A percentile compares a stretch with the other conserved stretches of the same genome.
phyloP scores from a whole-genome alignment of 768 basidiomycete genomes.

The Tricholoma sp. region DNA sequence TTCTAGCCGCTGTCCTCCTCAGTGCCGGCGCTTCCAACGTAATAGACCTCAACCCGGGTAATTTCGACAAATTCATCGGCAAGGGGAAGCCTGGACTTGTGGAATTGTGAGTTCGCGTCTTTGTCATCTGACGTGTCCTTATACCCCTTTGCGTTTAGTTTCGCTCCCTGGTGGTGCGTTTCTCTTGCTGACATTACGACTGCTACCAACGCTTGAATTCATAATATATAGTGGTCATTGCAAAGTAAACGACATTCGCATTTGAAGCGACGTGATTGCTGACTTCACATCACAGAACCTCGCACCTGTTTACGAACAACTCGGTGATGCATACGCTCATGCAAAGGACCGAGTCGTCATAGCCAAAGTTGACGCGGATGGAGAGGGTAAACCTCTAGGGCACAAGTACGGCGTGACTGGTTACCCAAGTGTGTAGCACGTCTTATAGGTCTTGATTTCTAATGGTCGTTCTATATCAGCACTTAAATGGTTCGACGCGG shows the following conservation, averaged over 20 bases:
- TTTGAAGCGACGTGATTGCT: neutral
- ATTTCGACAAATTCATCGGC: constrained; percentile 75
- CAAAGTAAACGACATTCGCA: constrained; percentile 52
- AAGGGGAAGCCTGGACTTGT: constrained; percentile 80
- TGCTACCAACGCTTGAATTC: neutral
- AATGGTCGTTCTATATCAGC: constrained; percentile 40
- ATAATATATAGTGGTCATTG: constrained; percentile 64
- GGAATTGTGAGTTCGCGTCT: constrained; percentile 67
- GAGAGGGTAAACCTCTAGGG: constrained; percentile 73
- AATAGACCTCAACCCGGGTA: constrained; percentile 66
- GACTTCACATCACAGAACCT: constrained; percentile 52
- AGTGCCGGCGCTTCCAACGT: constrained; percentile 75
- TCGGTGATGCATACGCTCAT: constrained; percentile 81
- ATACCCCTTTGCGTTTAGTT: constrained; percentile 37
- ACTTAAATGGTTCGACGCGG: constrained; percentile 83
- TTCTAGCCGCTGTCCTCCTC: constrained; percentile 47
- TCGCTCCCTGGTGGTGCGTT: constrained; percentile 83
- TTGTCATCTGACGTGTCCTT: constrained; percentile 4
- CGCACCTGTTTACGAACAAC: constrained; percentile 82
- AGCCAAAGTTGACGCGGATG: constrained; percentile 93
- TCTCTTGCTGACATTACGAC: neutral
- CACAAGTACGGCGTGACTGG: constrained; percentile 76
- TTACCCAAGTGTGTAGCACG: constrained; percentile 69
- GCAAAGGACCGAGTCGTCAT: constrained; percentile 80
- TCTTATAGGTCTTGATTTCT: neutral